phyloP scores from a whole-genome alignment of 129 eudicot genomes.

The Lactuca sativa region DNA sequence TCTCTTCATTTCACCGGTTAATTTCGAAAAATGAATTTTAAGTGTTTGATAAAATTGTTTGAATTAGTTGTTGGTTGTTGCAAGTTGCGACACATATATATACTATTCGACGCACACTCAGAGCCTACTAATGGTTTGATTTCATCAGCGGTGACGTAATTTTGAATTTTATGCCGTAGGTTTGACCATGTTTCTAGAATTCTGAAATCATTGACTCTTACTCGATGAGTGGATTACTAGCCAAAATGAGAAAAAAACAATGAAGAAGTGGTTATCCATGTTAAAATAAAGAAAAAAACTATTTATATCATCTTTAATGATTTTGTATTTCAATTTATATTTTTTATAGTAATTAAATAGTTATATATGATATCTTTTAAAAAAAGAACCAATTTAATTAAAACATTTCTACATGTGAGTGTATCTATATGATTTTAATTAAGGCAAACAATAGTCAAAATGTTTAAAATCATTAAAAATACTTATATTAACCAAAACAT shows the following conservation, averaged over 20 bases:
- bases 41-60: background rate
- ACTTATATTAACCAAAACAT: no score
- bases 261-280: background rate
- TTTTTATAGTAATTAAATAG: background rate
- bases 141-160: constrained; percentile 30
- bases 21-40: background rate
- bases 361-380: no score
- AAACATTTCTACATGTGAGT: no score
- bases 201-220: constrained; percentile 22
- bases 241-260: background rate
- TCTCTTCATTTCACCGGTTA: constrained; percentile 29
- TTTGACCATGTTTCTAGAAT: constrained; percentile 35
- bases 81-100: constrained; percentile 14
- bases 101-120: background rate
- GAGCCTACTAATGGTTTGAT: background rate
- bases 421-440: no score
- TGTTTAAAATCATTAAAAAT: no score
- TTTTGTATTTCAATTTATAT: no score
- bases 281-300: background rate
- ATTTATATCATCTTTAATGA: no score
- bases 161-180: constrained; percentile 1
- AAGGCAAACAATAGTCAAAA: no score
- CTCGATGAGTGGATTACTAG: constrained; percentile 9
- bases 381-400: no score
- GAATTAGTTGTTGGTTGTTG: constrained; percentile 3